Evolutionary conservation across 1,139 yeast species (phyloP), one percentile per base, ranked within the genome.

Genomic region (Pichia sp.): DNA sequence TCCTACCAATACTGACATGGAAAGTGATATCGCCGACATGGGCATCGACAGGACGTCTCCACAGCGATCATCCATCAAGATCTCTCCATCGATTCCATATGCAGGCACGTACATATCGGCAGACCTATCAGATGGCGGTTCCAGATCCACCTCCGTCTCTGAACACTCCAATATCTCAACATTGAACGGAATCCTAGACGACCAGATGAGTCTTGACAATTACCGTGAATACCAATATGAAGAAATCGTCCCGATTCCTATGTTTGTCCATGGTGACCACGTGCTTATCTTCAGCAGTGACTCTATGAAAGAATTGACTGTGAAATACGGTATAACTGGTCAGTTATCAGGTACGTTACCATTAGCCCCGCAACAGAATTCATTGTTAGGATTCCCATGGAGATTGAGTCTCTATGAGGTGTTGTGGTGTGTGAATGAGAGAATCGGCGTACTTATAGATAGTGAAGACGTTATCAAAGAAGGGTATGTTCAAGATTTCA

Each of bases 361-460:
- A 0, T 76, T 81, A 41, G 90, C 91, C 19, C 95, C 98, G 2
- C 99, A 93, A 64, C 99, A 93, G 59, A 91, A 89, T 60, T 72
- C 84, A 35, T 85, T 91, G 60, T 71, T 88, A 45, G 95, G 96
- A 1, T 69, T 91, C 4, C 99, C 99, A 0, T 67, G 91, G 44
- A 79, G 81, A 57, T 70, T 93, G 40, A 76, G 81, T 68, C 66
- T 79, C 0, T 95, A 86, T 66, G 98, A 93, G 58, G 79, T 83
- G 0, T 53, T 81, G 12, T 87, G 88, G 81, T 68, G 89, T 34
- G 70, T 84, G 4, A 69, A 71, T 11, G 62, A 69, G 2, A 71
- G 70, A 0, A 60, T 67, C 38, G 82, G 72, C 0, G 53, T 59
- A 9, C 53, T 81, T 18, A 67, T 71, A 0, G 63, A 61, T 7